These are phyloP conservation scores for Pythium periplocum DNA, from an alignment of 352 stramenopile species.

Conservation along the genomic window DNA sequence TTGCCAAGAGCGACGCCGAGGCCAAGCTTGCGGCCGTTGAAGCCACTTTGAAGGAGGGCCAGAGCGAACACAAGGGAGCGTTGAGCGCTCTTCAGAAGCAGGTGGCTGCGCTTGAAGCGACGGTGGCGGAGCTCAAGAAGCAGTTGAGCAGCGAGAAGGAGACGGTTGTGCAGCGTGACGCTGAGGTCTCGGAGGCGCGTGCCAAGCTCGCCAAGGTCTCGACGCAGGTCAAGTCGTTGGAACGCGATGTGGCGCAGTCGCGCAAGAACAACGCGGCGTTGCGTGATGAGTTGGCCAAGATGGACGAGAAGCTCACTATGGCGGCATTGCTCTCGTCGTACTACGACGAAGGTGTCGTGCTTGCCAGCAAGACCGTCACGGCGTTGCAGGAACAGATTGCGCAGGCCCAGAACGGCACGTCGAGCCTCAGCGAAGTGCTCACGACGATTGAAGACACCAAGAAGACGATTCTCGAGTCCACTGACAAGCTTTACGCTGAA, in stretches of 20 bases:
- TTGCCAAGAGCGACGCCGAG: constrained; percentile 14
- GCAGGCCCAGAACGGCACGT: constrained; percentile 38
- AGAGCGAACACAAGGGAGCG: constrained; percentile 16
- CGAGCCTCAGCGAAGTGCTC: constrained; percentile 45
- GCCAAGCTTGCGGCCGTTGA: constrained; percentile 7
- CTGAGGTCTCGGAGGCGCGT: constrained; percentile 19
- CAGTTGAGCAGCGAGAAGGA: constrained; percentile 30
- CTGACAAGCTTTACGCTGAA: constrained; percentile 58
- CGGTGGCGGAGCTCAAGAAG: constrained; percentile 20
- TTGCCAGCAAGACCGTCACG: constrained; percentile 31
- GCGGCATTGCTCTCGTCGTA: constrained; percentile 67
- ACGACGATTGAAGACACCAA: constrained; percentile 39
- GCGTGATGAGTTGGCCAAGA: constrained; percentile 39
- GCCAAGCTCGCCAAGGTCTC: constrained; percentile 28
- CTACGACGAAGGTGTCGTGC: constrained; percentile 69
- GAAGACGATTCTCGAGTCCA: constrained; percentile 33
- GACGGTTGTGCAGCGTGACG: constrained; percentile 21
- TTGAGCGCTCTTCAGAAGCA: constrained; percentile 23
- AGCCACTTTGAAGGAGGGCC: constrained; percentile 1
- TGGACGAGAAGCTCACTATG: constrained; percentile 58
- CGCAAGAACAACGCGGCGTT: constrained; percentile 65
- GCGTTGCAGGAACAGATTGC: constrained; percentile 30
- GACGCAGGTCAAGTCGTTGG: constrained; percentile 32
- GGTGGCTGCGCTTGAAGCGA: constrained; percentile 26
- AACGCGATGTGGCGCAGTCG: constrained; percentile 38